Evolutionary conservation across 345 rosid genomes (phyloP).

Genomic region (rapeseed (Brassica napus)): DNA sequence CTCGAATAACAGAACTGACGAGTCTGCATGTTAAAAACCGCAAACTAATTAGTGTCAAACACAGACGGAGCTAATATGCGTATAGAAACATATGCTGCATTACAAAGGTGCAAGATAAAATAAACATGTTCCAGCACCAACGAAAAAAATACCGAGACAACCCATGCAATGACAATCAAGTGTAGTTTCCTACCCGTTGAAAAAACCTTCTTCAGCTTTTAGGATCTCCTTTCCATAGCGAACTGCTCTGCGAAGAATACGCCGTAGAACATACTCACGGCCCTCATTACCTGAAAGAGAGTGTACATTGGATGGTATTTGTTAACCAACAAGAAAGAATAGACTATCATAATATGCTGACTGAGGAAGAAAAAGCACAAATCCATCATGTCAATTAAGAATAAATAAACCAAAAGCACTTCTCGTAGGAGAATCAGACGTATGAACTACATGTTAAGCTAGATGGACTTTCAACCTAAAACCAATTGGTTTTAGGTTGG

Average conservation of each 20-base stretch:
- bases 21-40: conserved; percentile 52
- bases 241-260: conserved; percentile 97
- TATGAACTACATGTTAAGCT: no score
- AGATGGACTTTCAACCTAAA: no score
- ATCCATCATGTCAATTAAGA: neutral
- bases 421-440: neutral
- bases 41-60: conserved; percentile 16
- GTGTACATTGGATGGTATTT: conserved; percentile 11
- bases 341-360: neutral
- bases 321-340: neutral
- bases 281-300: conserved; percentile 81
- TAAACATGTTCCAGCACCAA: neutral
- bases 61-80: neutral
- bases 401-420: neutral
- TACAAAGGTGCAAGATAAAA: neutral
- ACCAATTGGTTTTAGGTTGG: no score
- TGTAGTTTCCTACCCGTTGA: conserved; percentile 62
- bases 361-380: conserved; percentile 1
- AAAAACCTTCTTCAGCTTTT: conserved; percentile 89
- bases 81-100: neutral
- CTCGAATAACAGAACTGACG: conserved; percentile 66
- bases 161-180: neutral
- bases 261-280: conserved; percentile 92
- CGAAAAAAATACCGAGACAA: conserved; percentile 4
- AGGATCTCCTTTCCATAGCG: conserved; percentile 90